Conservation (phyloP, 805 yeast species). For the Metschnikowia cerradonensis region DNA sequence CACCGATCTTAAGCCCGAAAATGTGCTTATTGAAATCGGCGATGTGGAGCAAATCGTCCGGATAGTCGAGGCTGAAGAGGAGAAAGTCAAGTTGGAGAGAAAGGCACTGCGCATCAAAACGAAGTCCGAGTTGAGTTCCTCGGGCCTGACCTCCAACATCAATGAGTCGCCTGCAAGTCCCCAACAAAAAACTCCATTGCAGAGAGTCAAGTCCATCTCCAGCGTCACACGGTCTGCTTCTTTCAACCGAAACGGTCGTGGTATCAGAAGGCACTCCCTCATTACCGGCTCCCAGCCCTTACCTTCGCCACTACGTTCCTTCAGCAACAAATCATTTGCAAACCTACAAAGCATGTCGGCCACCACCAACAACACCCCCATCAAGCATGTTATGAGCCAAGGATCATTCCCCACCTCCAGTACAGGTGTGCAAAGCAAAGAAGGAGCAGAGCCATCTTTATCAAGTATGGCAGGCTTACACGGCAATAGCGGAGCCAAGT, state of each 20-base stretch:
- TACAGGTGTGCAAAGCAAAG: not conserved
- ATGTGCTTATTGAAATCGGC: constrained; percentile 53
- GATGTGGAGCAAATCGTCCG: constrained; percentile 76
- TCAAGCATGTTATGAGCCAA: constrained; percentile 20
- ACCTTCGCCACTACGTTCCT: constrained; percentile 78
- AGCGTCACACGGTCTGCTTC: constrained; percentile 30
- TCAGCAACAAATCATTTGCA: constrained; percentile 35
- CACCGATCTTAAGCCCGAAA: constrained; percentile 20
- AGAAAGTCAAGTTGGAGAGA: constrained; percentile 39
- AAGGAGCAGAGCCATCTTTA: not conserved
- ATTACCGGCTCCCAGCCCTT: constrained; percentile 91
- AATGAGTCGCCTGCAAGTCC: constrained; percentile 7
- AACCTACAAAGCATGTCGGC: constrained; percentile 32
- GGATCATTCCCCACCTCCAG: constrained; percentile 13
- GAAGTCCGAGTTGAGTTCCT: constrained; percentile 3
- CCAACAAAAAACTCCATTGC: constrained; percentile 11
- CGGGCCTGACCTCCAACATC: constrained; percentile 4
- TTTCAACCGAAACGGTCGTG: constrained; percentile 41
- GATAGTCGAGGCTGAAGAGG: constrained; percentile 59
- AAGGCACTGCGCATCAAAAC: constrained; percentile 17
- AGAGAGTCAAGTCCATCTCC: constrained; percentile 15
- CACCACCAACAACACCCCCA: constrained; percentile 41
- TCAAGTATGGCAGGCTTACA: not conserved
- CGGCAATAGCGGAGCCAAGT: not conserved
- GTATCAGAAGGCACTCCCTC: constrained; percentile 67